Evolutionary conservation across 768 basidiomycete species (phyloP), one percentile per base, ranked within the genome.

Genomic region (Phaffia tasmanica): DNA sequence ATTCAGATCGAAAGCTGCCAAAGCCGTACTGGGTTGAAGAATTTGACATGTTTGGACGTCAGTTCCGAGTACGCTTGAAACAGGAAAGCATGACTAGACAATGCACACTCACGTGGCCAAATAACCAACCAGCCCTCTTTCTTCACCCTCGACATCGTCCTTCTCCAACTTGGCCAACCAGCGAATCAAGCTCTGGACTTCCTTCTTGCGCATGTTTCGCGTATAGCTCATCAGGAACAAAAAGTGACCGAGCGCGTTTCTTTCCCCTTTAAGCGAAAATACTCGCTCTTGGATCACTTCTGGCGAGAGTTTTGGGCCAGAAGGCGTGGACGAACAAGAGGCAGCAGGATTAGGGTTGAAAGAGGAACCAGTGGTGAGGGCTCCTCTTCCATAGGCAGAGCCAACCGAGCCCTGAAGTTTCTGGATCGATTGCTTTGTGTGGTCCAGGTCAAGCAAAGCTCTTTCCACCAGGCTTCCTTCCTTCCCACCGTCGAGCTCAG

Each of bases 191-290:
- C 76, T 76, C 71, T 83, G 82, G 29, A 89, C 75, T 70, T 90
- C 88, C 64, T 75, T 77, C 0, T 83, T 78, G 1, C 81, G 78
- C 51, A 89, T 75, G 71, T 81, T 81, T 0, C 86, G 87, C 55
- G 85, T 77, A 32, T 85, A 81, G 23, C 84, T 81, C 63, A 89
- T 77, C 29, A 83, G 78, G 74, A 81, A 83, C 47, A 88, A 79
- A 18, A 83, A 79, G n/a, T 80, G 79, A 23, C 84, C 83, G 4
- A 91, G 81, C 58, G 80, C 79, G 15, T 86, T 81, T 69, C 88
- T 81, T 72, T 91, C 88, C 62, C 85, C 84, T 72, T 82, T 83
- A 59, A 92, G 79, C 0, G 86, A 87, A 47, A 87, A 84, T 71
- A 83, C 82, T 35, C 87, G 83, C 49, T 85, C 83, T 57, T 80